phyloP scores from a whole-genome alignment of 2,329 filamentous ascomycete species.

The Arthrinium puccinioides region DNA sequence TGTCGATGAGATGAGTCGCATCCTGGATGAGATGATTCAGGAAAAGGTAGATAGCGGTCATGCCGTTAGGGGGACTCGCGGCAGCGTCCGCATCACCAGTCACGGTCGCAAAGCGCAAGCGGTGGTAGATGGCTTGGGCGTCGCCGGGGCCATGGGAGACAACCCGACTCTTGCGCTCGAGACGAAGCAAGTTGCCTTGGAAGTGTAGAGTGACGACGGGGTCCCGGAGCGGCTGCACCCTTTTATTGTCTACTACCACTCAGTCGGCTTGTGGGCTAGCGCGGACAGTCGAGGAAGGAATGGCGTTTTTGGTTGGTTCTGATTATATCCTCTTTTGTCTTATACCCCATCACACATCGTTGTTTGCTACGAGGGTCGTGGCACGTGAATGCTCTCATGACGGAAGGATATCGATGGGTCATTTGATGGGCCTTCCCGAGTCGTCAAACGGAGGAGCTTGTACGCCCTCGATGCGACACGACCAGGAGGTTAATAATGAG shows the following conservation, averaged over 20 bases:
- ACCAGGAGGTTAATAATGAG: slow-evolving; percentile 1
- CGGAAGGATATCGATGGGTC: slow-evolving; percentile 15
- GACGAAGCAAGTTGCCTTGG: slow-evolving; percentile 15
- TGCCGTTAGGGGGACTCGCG: slow-evolving; percentile 57
- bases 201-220: slow-evolving; percentile 14
- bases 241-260: too few relatives aligned
- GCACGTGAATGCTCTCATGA: slow-evolving; percentile 21
- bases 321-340: slow-evolving; percentile 26
- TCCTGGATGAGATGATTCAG: slow-evolving; percentile 95
- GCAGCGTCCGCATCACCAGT: slow-evolving; percentile 54
- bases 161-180: slow-evolving; percentile 20
- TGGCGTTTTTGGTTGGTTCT: slow-evolving; percentile 22
- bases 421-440: slow-evolving; percentile 12
- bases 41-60: slow-evolving; percentile 74
- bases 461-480: neutral
- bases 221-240: neutral
- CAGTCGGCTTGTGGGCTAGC: too few relatives aligned
- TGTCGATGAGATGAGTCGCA: slow-evolving; percentile 86
- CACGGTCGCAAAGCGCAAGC: slow-evolving; percentile 32
- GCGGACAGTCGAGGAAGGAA: too few relatives aligned
- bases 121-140: slow-evolving; percentile 25
- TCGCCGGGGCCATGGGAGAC: slow-evolving; percentile 26
- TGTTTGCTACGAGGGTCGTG: slow-evolving; percentile 24
- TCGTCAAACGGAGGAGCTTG: slow-evolving; percentile 5
- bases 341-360: slow-evolving; percentile 31